Base-by-base conservation (phyloP, 106 monocot species). In the Vanilla planifolia region DNA sequence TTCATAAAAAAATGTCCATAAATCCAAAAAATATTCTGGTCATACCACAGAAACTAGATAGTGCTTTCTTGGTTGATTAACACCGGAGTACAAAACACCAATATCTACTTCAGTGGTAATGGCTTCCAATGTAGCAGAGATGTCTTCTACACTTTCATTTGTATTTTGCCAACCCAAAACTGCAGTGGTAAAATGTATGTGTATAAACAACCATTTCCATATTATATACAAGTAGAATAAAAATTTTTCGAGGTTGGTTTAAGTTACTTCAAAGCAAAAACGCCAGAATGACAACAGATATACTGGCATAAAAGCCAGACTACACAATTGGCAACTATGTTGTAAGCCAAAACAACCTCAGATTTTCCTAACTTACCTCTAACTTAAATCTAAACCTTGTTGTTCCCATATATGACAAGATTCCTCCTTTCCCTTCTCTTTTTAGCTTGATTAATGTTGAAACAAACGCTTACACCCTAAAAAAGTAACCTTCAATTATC, bases 141-240 rank as follows among this genome's bases (percentile, higher is more conserved):
- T 94, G 67, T 89, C 89, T 48, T 86, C 79, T 25, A 62, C 72
- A 72, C 77, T 89, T 78, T 94, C 94, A 30, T 78, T 83, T 44
- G 62, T 73, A 61, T 80, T 82, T 70, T 94, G 86, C 94, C 94
- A 94, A 20, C 94, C 94, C 80, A 94, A 83, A 48, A 94, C 94
- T 94, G 62, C 23, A 86, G 65, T 24, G 64, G n/a, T 23, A 71
- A 43, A 37, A 59, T 4, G 16, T n/a, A 27, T n/a, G n/a, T n/a
- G n/a, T n/a, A n/a, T n/a, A n/a, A n/a, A n/a, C n/a, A n/a, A n/a
- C n/a, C n/a, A n/a, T n/a, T n/a, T n/a, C n/a, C n/a, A n/a, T n/a
- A n/a, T n/a, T n/a, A n/a, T n/a, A n/a, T n/a, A n/a, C n/a, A n/a
- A n/a, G n/a, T n/a, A n/a, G n/a, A n/a, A n/a, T n/a, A n/a, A n/a